Base-by-base conservation (phyloP, 2,329 filamentous ascomycete genomes). In the Fusarium albosuccineum region DNA sequence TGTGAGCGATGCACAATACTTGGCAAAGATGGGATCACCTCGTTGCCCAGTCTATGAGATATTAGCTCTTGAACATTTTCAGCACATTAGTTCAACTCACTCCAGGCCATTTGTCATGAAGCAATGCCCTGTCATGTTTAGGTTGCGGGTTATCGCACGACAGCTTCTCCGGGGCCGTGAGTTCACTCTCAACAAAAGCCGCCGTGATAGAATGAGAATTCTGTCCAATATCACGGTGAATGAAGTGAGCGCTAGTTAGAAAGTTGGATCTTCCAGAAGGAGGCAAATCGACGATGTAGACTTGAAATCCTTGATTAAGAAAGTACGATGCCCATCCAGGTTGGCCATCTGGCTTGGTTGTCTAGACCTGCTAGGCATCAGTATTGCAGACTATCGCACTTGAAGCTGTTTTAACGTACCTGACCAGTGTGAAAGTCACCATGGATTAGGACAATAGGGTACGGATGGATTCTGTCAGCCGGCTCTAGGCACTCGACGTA, bases 21-120 rank as follows among this genome's bases (percentile, higher is more conserved):
- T 76, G 60, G 84, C 80, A 66, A 89, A 88, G 16, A 76, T 71
- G 0, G 78, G 67, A 63, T 88, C 85, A 3, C 82, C 82, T 13
- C 72, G 67, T 39, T 66, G 63, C 2, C 79, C 79, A n/a, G 74
- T 74, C 76, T 80, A 33, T 13, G 6, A 1, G 5, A 9, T 9
- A 14, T 70, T 29, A 70, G 61, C 27, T 40, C 39, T 6, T 44
- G 11, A 13, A 2, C 8, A 8, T 4, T 1, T 3, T 9, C 9
- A 13, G 26, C 40, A 7, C 3, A 9, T 22, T 11, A 14, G 3
- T 6, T 7, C 3, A 7, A 67, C 73, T 68, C 60, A 68, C 77
- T 11, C 79, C 80, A 10, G 81, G 79, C 80, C 81, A 82, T 52
- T 80, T 78, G 2, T 71, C 60, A 29, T 82, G 81, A 1, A 71